These are phyloP conservation scores for Exophiala calicioides DNA, from an alignment of 2,329 filamentous ascomycete species.

Conservation along the genomic window DNA sequence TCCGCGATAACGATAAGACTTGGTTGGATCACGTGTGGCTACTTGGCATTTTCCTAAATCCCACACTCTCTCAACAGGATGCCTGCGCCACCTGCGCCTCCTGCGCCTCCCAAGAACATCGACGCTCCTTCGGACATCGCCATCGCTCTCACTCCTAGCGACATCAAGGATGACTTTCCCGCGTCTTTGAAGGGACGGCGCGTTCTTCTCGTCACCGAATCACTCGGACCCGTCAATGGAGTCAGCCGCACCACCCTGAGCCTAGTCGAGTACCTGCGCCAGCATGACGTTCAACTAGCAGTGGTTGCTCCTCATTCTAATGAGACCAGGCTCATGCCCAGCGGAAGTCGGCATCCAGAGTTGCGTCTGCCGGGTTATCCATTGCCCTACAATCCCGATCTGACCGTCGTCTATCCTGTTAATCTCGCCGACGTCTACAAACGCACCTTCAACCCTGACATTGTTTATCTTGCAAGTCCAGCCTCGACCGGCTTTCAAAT, in stretches of 20 bases:
- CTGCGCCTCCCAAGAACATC: too few relatives aligned
- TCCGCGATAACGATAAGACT: too few relatives aligned
- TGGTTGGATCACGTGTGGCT: too few relatives aligned
- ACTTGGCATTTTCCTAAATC: too few relatives aligned
- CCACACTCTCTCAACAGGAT: too few relatives aligned
- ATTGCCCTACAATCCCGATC: constrained; percentile 69
- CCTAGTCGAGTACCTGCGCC: constrained; percentile 66
- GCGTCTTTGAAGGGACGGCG: constrained; percentile 58
- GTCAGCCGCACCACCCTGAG: constrained; percentile 70
- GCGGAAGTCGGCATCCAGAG: constrained; percentile 46
- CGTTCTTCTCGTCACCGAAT: constrained; percentile 69
- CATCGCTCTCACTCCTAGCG: too few relatives aligned
- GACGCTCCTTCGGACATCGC: too few relatives aligned
- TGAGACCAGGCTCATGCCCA: constrained; percentile 53
- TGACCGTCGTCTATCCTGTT: constrained; percentile 70
- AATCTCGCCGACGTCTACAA: constrained; percentile 63
- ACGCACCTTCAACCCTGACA: constrained; percentile 64
- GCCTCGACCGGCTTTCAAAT: constrained; percentile 71
- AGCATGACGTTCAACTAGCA: constrained; percentile 64
- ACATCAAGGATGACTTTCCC: constrained; percentile 41
- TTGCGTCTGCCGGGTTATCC: constrained; percentile 65
- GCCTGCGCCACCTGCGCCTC: too few relatives aligned
- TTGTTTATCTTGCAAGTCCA: constrained; percentile 70
- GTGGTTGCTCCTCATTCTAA: constrained; percentile 63
- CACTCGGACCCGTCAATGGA: constrained; percentile 72